A percentile compares a stretch with the other conserved stretches of the same genome.
Evolutionary conservation across 169 alveolate species (phyloP).

Genomic region (Amoebophrya sp.): DNA sequence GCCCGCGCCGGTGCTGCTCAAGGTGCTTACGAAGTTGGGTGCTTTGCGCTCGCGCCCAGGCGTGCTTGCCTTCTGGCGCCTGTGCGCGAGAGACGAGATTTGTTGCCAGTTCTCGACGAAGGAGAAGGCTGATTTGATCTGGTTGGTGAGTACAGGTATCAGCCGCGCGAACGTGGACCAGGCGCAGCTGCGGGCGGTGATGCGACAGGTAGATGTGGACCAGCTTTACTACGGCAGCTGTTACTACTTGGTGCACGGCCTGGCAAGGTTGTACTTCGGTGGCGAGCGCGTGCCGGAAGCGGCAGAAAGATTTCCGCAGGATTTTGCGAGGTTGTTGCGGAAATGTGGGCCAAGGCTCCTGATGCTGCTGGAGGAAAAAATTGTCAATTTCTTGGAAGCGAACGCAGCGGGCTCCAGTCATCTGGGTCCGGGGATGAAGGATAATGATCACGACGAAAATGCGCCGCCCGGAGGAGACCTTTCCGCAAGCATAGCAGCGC

Average conservation of each 20-base stretch:
- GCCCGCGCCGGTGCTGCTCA: background rate
- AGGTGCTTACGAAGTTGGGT: background rate
- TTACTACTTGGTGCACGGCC: background rate
- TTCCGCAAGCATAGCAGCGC: background rate
- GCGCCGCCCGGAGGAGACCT: background rate
- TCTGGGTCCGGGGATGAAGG: background rate
- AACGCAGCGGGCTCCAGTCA: background rate
- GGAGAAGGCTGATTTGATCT: background rate
- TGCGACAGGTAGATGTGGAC: background rate
- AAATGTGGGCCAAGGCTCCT: background rate
- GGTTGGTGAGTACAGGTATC: background rate
- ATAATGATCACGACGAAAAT: background rate
- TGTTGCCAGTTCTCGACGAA: background rate
- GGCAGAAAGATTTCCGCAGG: background rate
- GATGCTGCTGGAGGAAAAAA: background rate
- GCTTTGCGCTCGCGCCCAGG: background rate
- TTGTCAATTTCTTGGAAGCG: background rate
- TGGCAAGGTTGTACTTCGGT: background rate
- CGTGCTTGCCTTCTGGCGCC: background rate
- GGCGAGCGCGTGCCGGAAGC: background rate
- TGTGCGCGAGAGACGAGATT: background rate
- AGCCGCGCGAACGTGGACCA: background rate
- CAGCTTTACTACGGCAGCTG: background rate
- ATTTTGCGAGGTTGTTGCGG: background rate
- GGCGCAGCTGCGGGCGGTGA: background rate